Conservation (phyloP, 1,139 yeast species). For the Nakaseomyces glabratus region DNA sequence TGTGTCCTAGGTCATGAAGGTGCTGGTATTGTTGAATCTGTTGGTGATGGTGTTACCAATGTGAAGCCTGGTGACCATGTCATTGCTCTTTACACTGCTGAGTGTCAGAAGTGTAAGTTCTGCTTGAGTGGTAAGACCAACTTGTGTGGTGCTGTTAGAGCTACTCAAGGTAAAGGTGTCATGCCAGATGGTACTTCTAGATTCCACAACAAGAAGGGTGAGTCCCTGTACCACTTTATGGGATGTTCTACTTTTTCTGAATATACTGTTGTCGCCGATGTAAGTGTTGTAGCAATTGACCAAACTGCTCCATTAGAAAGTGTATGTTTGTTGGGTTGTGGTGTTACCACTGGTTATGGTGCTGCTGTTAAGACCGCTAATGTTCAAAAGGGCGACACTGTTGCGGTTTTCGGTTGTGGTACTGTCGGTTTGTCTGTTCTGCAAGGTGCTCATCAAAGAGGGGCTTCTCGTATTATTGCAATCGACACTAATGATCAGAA, state of each 20-base stretch:
- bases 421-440: slow-evolving; percentile 93
- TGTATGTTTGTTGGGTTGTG: slow-evolving; percentile 92
- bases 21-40: slow-evolving; percentile 87
- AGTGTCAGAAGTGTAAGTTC: slow-evolving; percentile 90
- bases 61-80: slow-evolving; percentile 89
- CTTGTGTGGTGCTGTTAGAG: slow-evolving; percentile 83
- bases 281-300: slow-evolving; percentile 90
- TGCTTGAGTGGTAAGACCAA: slow-evolving; percentile 94
- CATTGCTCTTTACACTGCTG: slow-evolving; percentile 89
- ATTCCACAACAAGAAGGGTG: slow-evolving; percentile 69
- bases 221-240: slow-evolving; percentile 84
- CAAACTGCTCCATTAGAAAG: slow-evolving; percentile 75
- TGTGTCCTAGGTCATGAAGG: slow-evolving; percentile 92
- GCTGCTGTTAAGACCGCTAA: slow-evolving; percentile 94
- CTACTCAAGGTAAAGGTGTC: slow-evolving; percentile 83
- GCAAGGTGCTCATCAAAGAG: slow-evolving; percentile 82
- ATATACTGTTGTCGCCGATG: slow-evolving; percentile 96
- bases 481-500: slow-evolving; percentile 80
- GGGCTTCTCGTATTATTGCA: slow-evolving; percentile 75
- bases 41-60: slow-evolving; percentile 85
- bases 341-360: slow-evolving; percentile 97
- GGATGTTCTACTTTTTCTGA: slow-evolving; percentile 96
- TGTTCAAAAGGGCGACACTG: slow-evolving; percentile 84
- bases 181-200: slow-evolving; percentile 96
- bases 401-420: slow-evolving; percentile 96